Percentiles rank a stretch among this genome's conserved stretches.
phyloP scores from a whole-genome alignment of 2,329 filamentous ascomycete genomes.

The Monosporascus ibericus region DNA sequence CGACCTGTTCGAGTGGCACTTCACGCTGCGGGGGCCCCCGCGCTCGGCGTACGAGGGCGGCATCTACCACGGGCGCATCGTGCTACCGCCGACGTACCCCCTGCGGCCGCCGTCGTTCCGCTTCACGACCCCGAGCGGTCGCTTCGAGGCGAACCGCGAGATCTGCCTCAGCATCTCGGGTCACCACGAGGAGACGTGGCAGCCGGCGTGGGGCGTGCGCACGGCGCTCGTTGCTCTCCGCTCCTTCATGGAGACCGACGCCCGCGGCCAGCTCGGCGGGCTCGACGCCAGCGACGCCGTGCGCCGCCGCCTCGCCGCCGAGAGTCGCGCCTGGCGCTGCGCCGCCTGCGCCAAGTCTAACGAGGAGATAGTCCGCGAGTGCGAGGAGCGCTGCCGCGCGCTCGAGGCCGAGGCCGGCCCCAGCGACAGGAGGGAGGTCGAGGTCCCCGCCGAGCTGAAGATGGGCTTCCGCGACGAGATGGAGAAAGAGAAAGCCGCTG shows the following conservation, averaged over 20 bases:
- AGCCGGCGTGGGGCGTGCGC: slow-evolving; percentile 93
- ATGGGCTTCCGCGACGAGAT: slow-evolving; percentile 72
- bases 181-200: slow-evolving; percentile 98
- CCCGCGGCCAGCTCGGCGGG: slow-evolving; percentile 82
- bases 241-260: slow-evolving; percentile 89
- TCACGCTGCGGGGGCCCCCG: slow-evolving; percentile 88
- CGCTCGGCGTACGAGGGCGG: slow-evolving; percentile 72
- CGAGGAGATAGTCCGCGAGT: slow-evolving; percentile 65
- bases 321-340: slow-evolving; percentile 64
- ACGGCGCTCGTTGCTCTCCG: slow-evolving; percentile 77
- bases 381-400: slow-evolving; percentile 43
- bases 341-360: slow-evolving; percentile 65
- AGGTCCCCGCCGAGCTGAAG: slow-evolving; percentile 50
- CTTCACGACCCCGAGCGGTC: slow-evolving; percentile 83
- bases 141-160: slow-evolving; percentile 94
- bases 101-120: slow-evolving; percentile 92
- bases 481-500: slow-evolving; percentile 28
- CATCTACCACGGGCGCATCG: slow-evolving; percentile 92
- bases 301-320: slow-evolving; percentile 61
- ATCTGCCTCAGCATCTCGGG: slow-evolving; percentile 92
- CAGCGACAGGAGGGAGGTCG: slow-evolving; percentile 31
- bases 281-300: slow-evolving; percentile 68
- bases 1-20: slow-evolving; percentile 98
- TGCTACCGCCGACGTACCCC: slow-evolving; percentile 83
- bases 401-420: slow-evolving; percentile 28